Evolutionary conservation across 1,284 basidiomycete genomes (phyloP).

Genomic region (Malassezia arunalokei): DNA sequence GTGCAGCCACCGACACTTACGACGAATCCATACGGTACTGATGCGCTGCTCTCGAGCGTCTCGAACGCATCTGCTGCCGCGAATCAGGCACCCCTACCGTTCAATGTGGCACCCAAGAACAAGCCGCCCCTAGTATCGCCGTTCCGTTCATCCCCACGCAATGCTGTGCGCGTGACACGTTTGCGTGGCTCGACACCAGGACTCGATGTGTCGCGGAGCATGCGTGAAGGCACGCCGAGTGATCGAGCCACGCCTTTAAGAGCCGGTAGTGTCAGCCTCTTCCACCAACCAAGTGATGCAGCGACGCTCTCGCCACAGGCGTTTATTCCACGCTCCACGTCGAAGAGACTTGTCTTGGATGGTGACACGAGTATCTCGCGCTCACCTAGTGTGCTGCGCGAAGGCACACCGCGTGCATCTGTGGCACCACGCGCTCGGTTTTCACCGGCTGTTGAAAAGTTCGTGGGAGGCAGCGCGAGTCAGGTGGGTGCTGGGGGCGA

Average conservation of each 20-base stretch:
- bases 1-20: constrained; percentile 53
- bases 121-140: constrained; percentile 49
- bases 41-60: constrained; percentile 51
- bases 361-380: constrained; percentile 27
- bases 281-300: constrained; percentile 54
- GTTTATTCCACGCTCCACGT: constrained; percentile 64
- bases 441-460: constrained; percentile 13
- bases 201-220: constrained; percentile 20
- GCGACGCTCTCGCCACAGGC: constrained; percentile 49
- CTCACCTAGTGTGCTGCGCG: constrained; percentile 18
- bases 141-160: constrained; percentile 47
- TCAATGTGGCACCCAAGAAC: constrained; percentile 46
- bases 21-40: constrained; percentile 72
- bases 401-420: background rate
- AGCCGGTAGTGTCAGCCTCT: constrained; percentile 39
- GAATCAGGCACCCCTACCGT: constrained; percentile 31
- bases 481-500: background rate
- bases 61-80: constrained; percentile 28
- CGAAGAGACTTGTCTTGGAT: constrained; percentile 86
- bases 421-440: constrained; percentile 12
- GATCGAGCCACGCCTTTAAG: constrained; percentile 20
- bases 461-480: background rate
- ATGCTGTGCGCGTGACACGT: constrained; percentile 37
- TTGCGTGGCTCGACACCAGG: constrained; percentile 39
- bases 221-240: constrained; percentile 40